phyloP scores from a whole-genome alignment of 805 yeast genomes.

The Barnettozyma sucrosica region DNA sequence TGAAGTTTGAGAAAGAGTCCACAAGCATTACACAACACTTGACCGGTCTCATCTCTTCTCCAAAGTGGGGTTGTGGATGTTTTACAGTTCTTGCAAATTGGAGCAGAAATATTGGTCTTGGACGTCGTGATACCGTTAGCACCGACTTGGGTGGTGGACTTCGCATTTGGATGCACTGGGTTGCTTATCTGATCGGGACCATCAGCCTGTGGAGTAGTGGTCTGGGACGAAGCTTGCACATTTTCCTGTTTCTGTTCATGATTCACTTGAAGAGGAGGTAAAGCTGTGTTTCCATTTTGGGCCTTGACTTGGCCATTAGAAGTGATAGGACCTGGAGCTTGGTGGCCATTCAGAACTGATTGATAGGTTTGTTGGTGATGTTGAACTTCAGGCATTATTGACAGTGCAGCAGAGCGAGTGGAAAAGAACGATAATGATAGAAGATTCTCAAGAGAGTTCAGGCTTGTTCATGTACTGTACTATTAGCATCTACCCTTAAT shows the following conservation, averaged over 20 bases:
- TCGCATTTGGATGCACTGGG: constrained; percentile 46
- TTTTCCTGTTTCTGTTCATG: not conserved
- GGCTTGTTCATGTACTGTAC: not conserved
- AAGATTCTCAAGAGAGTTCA: not conserved
- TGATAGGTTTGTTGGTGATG: constrained; percentile 1
- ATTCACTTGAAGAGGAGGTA: not conserved
- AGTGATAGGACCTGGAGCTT: not conserved
- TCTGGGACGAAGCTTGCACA: not conserved
- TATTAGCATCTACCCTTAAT: constrained; percentile 1
- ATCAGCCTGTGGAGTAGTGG: not conserved
- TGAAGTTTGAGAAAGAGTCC: constrained; percentile 85
- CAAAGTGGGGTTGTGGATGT: constrained; percentile 93
- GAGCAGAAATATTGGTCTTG: constrained; percentile 54
- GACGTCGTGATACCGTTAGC: constrained; percentile 60
- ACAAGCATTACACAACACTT: constrained; percentile 91
- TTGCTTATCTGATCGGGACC: constrained; percentile 5
- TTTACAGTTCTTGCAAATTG: constrained; percentile 83
- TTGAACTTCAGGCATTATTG: constrained; percentile 5
- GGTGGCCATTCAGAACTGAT: not conserved
- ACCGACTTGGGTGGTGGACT: constrained; percentile 47
- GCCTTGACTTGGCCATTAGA: not conserved
- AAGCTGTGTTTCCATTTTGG: not conserved
- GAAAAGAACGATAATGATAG: not conserved
- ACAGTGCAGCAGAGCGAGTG: not conserved
- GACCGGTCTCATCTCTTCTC: constrained; percentile 91